These are phyloP conservation scores for Tillandsia leiboldiana DNA, from an alignment of 176 grass and related monocot genomes.

Conservation along the genomic window DNA sequence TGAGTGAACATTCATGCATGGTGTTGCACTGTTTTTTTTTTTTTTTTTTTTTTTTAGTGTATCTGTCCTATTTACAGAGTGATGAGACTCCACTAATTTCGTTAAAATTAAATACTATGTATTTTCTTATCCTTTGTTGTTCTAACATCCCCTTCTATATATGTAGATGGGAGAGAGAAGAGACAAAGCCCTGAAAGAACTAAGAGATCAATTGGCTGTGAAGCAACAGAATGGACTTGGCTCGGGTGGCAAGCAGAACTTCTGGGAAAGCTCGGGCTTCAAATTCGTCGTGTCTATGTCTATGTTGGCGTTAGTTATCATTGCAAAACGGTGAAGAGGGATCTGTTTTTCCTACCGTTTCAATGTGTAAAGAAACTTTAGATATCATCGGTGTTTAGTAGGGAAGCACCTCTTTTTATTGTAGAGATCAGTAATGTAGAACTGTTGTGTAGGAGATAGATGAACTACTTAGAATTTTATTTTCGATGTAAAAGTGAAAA, in stretches of 20 bases:
- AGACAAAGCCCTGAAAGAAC: slow-evolving; percentile 75
- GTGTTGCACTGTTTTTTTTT: no score
- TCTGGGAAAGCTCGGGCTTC: slow-evolving; percentile 76
- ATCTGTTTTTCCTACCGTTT: background rate
- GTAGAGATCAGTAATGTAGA: no score
- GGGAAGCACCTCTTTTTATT: slow-evolving; percentile 32
- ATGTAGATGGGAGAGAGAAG: slow-evolving; percentile 71
- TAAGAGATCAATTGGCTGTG: slow-evolving; percentile 66
- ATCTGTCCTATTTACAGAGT: no score
- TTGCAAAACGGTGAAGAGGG: slow-evolving; percentile 46
- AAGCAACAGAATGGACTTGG: slow-evolving; percentile 17
- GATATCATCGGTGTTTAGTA: slow-evolving; percentile 19
- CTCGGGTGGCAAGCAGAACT: slow-evolving; percentile 31
- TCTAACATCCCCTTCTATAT: background rate
- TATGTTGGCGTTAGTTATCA: slow-evolving; percentile 56
- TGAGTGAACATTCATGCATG: no score
- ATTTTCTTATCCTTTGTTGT: background rate
- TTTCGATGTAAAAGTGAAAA: no score
- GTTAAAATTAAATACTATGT: background rate
- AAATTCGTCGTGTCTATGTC: slow-evolving; percentile 74
- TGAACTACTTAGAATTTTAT: no score
- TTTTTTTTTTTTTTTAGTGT: no score
- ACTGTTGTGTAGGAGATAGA: no score
- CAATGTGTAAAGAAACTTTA: slow-evolving; percentile 25
- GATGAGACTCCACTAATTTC: background rate